Percentiles rank a stretch among this genome's conserved stretches.
Conservation (phyloP, 2,329 filamentous ascomycete genomes). For the Alternaria consortialis region DNA sequence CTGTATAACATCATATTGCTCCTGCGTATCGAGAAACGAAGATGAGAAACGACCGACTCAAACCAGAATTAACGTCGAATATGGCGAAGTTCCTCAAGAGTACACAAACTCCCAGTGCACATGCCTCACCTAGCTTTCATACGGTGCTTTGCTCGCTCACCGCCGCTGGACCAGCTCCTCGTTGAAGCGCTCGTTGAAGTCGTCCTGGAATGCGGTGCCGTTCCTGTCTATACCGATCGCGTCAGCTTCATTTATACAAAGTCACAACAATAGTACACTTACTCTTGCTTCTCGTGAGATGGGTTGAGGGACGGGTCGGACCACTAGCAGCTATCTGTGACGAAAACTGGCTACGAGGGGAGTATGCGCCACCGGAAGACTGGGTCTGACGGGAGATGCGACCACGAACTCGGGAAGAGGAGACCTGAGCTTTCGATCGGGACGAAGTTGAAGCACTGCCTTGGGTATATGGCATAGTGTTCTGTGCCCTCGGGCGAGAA, state of each 20-base stretch:
- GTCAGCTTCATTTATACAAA: background rate
- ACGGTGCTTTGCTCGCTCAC: background rate
- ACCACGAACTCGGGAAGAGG: background rate
- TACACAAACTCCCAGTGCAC: background rate
- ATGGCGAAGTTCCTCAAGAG: background rate
- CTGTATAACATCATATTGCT: background rate
- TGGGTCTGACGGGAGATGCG: background rate
- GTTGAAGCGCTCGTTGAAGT: slow-evolving; percentile 15
- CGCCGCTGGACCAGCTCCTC: slow-evolving; percentile 10
- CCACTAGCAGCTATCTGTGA: background rate
- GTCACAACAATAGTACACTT: background rate
- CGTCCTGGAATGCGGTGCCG: slow-evolving; percentile 5
- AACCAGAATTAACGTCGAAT: background rate
- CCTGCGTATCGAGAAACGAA: background rate
- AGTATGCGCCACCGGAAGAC: background rate
- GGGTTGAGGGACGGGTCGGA: slow-evolving; percentile 3
- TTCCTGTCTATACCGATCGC: slow-evolving; percentile 9
- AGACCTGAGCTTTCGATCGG: background rate
- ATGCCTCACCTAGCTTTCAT: background rate
- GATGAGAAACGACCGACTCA: background rate
- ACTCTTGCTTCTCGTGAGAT: slow-evolving; percentile 19
- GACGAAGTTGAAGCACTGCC: background rate
- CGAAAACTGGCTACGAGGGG: slow-evolving; percentile 4
- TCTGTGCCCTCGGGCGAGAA: background rate
- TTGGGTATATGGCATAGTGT: background rate